Evolutionary conservation across 371 early-diverging fungal genomes (phyloP), one percentile per base, ranked within the genome.

Genomic region (Mucor saturninus): DNA sequence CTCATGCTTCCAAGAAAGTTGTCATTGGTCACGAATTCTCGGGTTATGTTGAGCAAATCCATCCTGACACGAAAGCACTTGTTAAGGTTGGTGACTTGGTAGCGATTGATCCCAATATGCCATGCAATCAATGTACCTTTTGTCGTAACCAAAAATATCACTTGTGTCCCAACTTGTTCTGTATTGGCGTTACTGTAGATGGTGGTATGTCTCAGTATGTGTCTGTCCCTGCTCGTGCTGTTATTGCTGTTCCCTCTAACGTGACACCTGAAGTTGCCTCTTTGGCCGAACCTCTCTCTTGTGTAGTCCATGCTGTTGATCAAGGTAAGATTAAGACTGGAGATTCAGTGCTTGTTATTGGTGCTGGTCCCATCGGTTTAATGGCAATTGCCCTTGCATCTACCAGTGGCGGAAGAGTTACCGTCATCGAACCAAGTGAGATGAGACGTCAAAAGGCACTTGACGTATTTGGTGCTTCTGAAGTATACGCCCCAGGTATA

Each of bases 151-250:
- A 71, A 29, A 82, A 77, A 43, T 80, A 80, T 39, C 85, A 85
- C 45, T 70, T 85, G 35, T 85, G 85, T 56, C 59, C 50, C 7
- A 39, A 73, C 30, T 68, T 82, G n/a, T 67, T 67, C 10, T 80
- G 77, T 63, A 80, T 83, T 15, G 85, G 85, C 28, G 83, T 85
- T 9, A 75, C 84, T 5, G 68, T 72, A 5, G 69, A 85, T 32
- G 85, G 85, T 49, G 85, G 85, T 39, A 85, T 85, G 85, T 77
- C 83, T n/a, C 67, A 76, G 46, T 79, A 85, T 38, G 84, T 81
- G 2, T 65, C 76, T 13, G 81, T 78, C 0, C 85, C 85, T 43
- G 72, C 75, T 7, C 54, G 66, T 21, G 79, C 82, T 9, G 74
- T 74, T 26, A 74, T 68, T n/a, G 49, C 67, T 11, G 77, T 81